phyloP scores from a whole-genome alignment of 352 stramenopile genomes.

The Pythium sp. region DNA sequence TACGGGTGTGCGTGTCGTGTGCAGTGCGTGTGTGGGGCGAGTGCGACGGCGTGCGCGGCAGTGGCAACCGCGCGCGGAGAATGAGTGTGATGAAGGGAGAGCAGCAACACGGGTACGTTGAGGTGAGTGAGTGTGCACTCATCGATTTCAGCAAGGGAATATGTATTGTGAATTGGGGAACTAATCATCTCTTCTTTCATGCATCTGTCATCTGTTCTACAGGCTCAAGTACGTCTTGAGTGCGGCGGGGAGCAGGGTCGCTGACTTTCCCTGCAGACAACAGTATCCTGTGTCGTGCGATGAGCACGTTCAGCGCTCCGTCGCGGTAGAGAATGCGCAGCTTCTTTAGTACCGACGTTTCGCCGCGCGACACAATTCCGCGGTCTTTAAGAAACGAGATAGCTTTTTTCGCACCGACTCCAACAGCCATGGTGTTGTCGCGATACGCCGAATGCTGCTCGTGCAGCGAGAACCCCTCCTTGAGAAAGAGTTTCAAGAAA shows the following conservation, averaged over 20 bases:
- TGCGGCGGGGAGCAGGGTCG: neutral
- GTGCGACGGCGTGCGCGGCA: neutral
- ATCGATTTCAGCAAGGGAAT: neutral
- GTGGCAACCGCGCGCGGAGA: neutral
- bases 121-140: neutral
- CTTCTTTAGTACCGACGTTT: neutral
- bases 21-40: neutral
- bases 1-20: neutral
- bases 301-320: neutral
- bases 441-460: neutral
- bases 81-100: neutral
- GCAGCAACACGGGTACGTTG: neutral
- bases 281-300: neutral
- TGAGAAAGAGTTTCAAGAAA: constrained; percentile 1
- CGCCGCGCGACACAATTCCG: neutral
- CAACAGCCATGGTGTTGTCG: neutral
- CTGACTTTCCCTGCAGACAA: neutral
- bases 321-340: neutral
- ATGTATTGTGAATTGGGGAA: neutral
- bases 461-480: neutral
- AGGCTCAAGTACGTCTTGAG: constrained; percentile 2
- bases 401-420: neutral
- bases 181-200: neutral
- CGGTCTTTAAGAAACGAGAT: neutral
- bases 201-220: neutral